Conservation (phyloP, 352 stramenopile species). For the Phytopythium oedochilum region DNA sequence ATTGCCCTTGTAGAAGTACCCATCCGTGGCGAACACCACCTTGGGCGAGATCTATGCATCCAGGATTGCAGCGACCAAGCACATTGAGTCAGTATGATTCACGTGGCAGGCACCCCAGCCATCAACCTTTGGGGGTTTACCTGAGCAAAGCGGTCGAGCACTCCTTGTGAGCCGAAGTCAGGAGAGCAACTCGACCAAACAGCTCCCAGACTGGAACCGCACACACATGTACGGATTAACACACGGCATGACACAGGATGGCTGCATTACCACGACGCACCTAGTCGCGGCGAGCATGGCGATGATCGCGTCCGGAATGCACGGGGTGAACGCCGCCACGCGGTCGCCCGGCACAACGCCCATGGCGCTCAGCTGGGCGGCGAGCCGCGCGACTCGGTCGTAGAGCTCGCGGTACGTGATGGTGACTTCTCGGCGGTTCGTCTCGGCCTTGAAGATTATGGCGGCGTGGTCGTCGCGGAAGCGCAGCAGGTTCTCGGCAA, state of each 20-base stretch:
- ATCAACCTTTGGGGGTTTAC: no score
- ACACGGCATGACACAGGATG: no score
- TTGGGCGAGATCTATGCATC: constrained; percentile 79
- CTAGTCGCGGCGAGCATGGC: constrained; percentile 72
- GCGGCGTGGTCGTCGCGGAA: constrained; percentile 66
- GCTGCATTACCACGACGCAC: no score
- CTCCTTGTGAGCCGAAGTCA: constrained; percentile 80
- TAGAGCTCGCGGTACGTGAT: constrained; percentile 73
- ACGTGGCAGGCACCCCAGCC: no score
- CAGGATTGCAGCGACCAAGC: no score
- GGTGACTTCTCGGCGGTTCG: constrained; percentile 41
- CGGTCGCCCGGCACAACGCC: constrained; percentile 52
- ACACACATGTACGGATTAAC: no score
- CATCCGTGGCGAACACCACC: constrained; percentile 68
- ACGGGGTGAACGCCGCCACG: constrained; percentile 65
- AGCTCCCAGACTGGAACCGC: constrained; percentile 32
- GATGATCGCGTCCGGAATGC: constrained; percentile 65
- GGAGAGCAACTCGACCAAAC: constrained; percentile 83
- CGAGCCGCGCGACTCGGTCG: constrained; percentile 40
- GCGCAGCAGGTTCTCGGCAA: constrained; percentile 71
- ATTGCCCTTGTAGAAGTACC: constrained; percentile 77
- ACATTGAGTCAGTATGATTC: no score
- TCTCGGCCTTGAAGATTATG: constrained; percentile 76
- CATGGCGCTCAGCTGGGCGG: constrained; percentile 34
- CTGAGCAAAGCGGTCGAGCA: constrained; percentile 80